Conservation (phyloP, 148 eudicot genomes). For the Rhododendron griersonianum region DNA sequence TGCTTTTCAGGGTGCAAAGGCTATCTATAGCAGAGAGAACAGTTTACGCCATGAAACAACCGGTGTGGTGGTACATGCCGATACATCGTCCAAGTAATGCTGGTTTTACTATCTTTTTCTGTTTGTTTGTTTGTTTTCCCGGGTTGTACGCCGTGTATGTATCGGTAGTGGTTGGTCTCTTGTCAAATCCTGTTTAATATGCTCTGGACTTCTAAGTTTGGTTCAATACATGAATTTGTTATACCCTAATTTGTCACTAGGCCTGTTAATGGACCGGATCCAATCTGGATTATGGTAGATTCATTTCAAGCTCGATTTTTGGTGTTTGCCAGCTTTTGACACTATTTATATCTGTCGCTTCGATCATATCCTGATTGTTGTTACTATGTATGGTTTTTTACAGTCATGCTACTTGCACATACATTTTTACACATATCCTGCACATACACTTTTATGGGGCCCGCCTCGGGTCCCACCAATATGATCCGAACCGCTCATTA, state of each 20-base stretch:
- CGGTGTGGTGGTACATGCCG: conserved; percentile 13
- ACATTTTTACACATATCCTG: too few species aligned
- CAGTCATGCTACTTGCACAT: too few species aligned
- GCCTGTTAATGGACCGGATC: not conserved
- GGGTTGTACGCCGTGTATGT: not conserved
- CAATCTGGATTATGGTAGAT: not conserved
- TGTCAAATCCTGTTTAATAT: not conserved
- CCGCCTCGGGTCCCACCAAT: too few species aligned
- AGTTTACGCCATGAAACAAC: conserved; percentile 59
- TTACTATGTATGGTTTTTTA: not conserved
- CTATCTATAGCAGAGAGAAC: conserved; percentile 57
- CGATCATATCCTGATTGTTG: not conserved
- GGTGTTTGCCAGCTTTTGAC: not conserved
- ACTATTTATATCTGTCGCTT: not conserved
- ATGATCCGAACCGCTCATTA: too few species aligned
- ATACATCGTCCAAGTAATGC: conserved; percentile 35
- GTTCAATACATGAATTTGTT: not conserved
- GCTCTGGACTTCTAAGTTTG: not conserved
- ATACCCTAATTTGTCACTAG: not conserved
- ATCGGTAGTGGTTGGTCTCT: not conserved
- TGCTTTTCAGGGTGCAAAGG: conserved; percentile 65
- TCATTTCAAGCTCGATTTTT: not conserved
- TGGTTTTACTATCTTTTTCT: not conserved
- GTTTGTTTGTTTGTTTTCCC: not conserved
- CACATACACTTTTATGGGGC: too few species aligned